Percentiles rank a stretch among this genome's conserved stretches.
These are phyloP conservation scores for Penicillium polonicum DNA, from an alignment of 2,329 filamentous ascomycete species.

Conservation along the genomic window DNA sequence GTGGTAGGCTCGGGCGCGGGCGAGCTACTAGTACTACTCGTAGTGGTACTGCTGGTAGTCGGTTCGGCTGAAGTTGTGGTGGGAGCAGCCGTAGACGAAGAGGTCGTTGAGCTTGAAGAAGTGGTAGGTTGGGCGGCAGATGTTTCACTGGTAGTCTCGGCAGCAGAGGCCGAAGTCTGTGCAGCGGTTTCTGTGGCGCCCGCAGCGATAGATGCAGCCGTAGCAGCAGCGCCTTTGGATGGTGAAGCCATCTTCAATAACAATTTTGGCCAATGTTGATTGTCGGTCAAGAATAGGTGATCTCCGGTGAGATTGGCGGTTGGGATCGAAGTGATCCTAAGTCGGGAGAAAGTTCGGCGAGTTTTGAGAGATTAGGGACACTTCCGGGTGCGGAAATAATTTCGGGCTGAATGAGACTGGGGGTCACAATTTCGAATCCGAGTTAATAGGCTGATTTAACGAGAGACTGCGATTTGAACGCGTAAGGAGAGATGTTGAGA, in stretches of 20 bases:
- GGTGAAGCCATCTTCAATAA: neutral
- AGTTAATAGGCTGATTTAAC: slow-evolving; percentile 9
- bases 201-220: neutral
- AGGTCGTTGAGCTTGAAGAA: neutral
- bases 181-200: neutral
- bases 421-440: slow-evolving; percentile 4
- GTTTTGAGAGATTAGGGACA: slow-evolving; percentile 1
- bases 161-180: neutral
- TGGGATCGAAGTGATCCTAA: slow-evolving; percentile 10
- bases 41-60: slow-evolving; percentile 15
- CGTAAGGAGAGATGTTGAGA: slow-evolving; percentile 9
- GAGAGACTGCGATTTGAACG: slow-evolving; percentile 16
- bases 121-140: slow-evolving; percentile 1
- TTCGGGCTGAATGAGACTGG: neutral
- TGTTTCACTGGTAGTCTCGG: neutral
- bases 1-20: slow-evolving; percentile 21
- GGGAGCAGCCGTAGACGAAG: neutral
- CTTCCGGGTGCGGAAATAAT: slow-evolving; percentile 2
- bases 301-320: slow-evolving; percentile 3
- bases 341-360: slow-evolving; percentile 1
- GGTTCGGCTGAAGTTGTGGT: slow-evolving; percentile 1
- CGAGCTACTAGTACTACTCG: slow-evolving; percentile 13
- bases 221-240: neutral
- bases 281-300: neutral
- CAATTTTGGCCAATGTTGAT: neutral